Evolutionary conservation across 495 filamentous ascomycete genomes (phyloP).

Genomic region (Entonaema liquescens): DNA sequence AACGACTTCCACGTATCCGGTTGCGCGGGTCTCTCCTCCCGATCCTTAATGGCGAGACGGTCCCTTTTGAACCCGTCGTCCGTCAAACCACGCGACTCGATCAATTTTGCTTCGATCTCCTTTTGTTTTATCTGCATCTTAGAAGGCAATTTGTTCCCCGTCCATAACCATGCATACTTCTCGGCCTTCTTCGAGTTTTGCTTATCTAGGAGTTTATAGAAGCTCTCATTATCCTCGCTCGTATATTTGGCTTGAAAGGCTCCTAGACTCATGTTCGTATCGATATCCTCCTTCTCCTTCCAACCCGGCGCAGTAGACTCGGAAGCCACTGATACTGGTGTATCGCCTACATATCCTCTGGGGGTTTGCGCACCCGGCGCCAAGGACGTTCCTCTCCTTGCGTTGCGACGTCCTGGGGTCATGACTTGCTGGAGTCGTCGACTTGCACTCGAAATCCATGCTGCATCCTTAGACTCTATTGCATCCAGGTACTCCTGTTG

Average conservation of each 20-base stretch:
- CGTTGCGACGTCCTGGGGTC: constrained; percentile 72
- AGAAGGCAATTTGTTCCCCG: constrained; percentile 85
- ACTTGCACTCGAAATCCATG: constrained; percentile 86
- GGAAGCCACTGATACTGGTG: constrained; percentile 68
- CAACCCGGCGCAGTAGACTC: constrained; percentile 44
- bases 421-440: constrained; percentile 78
- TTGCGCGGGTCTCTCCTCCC: constrained; percentile 76
- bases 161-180: constrained; percentile 89
- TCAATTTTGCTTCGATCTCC: constrained; percentile 68
- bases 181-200: constrained; percentile 84
- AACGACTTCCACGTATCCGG: constrained; percentile 78
- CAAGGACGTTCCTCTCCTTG: constrained; percentile 47
- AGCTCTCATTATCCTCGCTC: constrained; percentile 95
- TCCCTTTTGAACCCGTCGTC: constrained; percentile 64
- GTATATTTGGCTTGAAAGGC: constrained; percentile 94
- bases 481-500: constrained; percentile 95
- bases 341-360: constrained; percentile 67
- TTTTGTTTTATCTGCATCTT: constrained; percentile 85
- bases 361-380: constrained; percentile 58
- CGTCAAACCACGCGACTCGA: constrained; percentile 57
- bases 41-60: constrained; percentile 64
- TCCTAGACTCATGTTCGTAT: constrained; percentile 81
- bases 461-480: constrained; percentile 79
- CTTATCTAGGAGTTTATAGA: constrained; percentile 90
- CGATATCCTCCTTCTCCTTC: constrained; percentile 62